Base-by-base conservation (phyloP, 192 early-diverging fungal genomes). In the Backusella parvicylindrica region DNA sequence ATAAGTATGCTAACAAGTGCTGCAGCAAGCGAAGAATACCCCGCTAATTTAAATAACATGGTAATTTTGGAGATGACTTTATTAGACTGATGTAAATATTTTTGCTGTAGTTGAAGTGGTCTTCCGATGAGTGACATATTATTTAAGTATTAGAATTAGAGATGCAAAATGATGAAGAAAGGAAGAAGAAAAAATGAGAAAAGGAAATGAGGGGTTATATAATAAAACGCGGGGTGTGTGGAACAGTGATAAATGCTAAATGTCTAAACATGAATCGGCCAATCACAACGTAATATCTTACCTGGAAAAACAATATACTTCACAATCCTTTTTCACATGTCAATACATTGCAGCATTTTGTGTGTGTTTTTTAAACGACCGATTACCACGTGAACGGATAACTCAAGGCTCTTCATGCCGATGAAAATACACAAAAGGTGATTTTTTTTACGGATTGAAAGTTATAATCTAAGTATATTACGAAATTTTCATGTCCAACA, bases 11-110 rank as follows among this genome's bases (percentile, higher is more conserved):
- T 63, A n/a, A 81, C 38, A 18, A 81, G 18, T 21, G 75, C 79
- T 26, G 68, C 60, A 28, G 68, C 68, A 28, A 81, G 65, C n/a
- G 79, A 81, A 18, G 79, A 73, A 37, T 69, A 72, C 4, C 79
- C 79, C 53, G 76, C 60, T 21, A 76, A 26, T 16, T 68, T 75
- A 47, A 81, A 49, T 26, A 81, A n/a, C 71, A 75, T 74, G 8
- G 49, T 28, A 1, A 60, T 60, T 60, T n/a, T 21, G 72, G 64
- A 21, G 74, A 56, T 26, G 37, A 47, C 41, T 70, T 66, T 66
- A 31, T 66, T 66, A 66, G 64, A 31, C 7, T 66, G 64, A 66
- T 33, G 64, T 33, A 66, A 66, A 35, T 31, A 66, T n/a, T 33
- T 33, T 31, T 66, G 64, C 15, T 66, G 64, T 21, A 66, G 28